Evolutionary conservation across 345 rosid genomes (phyloP), one percentile per base, ranked within the genome.

Genomic region (Arabis hirsuta): DNA sequence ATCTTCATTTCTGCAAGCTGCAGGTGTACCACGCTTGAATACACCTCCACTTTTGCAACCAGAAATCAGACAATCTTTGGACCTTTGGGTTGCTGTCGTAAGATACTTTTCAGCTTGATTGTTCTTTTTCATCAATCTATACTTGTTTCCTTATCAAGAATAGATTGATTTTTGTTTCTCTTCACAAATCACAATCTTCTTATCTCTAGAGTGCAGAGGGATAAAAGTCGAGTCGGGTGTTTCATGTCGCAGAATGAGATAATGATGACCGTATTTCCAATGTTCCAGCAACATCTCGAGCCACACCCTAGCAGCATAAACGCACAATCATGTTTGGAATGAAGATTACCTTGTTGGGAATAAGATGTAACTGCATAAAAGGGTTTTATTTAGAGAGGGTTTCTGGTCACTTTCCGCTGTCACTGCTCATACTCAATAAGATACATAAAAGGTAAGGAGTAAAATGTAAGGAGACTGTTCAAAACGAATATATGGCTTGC

Each of bases 61-160:
- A 65, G 92, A 88, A 79, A 95, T 92, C 74, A 80, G 98, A 69
- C 81, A 81, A 78, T 89, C 96, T 48, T 82, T 95, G 63, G 97
- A 95, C 81, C 79, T 96, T 75, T 92, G 98, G 98, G 86, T 96
- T 82, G 98, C 98, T 84, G 98, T 96, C 80, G 99, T 96, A 87
- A 82, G 97, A 65, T 73, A 58, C 55, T 59, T 55, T 72, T 73
- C 78, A 62, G 62, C 67, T 58, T 44, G 67, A 51, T 55, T 66
- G 52, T 80, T 52, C 36, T 26, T 74, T 19, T 60, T 16, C 26
- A 45, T 53, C 13, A 51, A 36, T 59, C 36, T 24, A 13, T 58
- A 1, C 26, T 27, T 79, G 41, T 61, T 72, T 42, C 60, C 59
- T 63, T 56, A 53, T 65, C 26, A 73, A 67, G 56, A 41, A 47